A percentile compares a stretch with the other conserved stretches of the same genome.
Conservation (phyloP, 768 basidiomycete species). For the Suillus lakei region DNA sequence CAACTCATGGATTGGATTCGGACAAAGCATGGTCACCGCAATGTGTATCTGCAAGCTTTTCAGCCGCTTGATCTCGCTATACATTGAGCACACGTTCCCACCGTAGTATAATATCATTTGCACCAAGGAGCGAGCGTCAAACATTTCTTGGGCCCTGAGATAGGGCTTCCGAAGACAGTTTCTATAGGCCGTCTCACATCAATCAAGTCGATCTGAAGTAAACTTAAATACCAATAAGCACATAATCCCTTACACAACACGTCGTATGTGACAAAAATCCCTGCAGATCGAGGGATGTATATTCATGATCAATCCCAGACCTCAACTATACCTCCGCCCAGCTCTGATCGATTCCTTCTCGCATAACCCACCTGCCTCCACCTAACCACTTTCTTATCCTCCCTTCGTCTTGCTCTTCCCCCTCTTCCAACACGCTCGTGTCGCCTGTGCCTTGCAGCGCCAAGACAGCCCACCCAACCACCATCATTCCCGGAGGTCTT, state of each 20-base stretch:
- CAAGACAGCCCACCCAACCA: slow-evolving; percentile 90
- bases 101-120: not conserved
- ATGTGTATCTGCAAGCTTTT: not conserved
- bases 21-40: not conserved
- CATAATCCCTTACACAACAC: not conserved
- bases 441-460: slow-evolving; percentile 78
- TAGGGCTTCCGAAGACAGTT: not conserved
- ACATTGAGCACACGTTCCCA: not conserved
- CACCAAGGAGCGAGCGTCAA: not conserved
- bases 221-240: not conserved
- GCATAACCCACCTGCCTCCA: slow-evolving; percentile 59
- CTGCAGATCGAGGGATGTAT: not conserved
- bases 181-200: not conserved
- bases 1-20: not conserved
- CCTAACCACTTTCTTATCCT: slow-evolving; percentile 67
- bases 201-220: not conserved
- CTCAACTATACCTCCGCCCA: slow-evolving; percentile 37
- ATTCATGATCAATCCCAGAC: slow-evolving; percentile 9
- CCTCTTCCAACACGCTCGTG: slow-evolving; percentile 69
- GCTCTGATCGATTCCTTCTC: slow-evolving; percentile 61
- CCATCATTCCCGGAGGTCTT: slow-evolving; percentile 94
- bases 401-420: slow-evolving; percentile 44
- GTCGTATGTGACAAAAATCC: not conserved
- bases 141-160: not conserved
- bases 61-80: not conserved